Conservation (phyloP, 768 basidiomycete genomes). For the Boletus rubescentipes region DNA sequence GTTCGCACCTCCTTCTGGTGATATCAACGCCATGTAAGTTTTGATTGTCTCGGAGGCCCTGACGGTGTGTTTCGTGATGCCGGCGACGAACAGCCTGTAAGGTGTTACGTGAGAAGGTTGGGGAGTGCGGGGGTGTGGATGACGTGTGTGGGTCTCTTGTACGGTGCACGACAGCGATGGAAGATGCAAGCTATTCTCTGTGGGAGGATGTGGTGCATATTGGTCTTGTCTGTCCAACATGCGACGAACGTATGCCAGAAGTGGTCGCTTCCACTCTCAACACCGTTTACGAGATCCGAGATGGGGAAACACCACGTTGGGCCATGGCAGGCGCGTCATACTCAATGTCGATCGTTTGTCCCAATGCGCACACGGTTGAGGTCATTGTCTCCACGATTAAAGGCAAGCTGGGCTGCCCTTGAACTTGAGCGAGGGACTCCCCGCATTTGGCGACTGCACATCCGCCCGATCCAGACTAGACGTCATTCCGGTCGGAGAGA, state of each 20-base stretch:
- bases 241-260: constrained; percentile 16
- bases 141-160: constrained; percentile 14
- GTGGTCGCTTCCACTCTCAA: neutral
- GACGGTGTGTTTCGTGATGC: constrained; percentile 11
- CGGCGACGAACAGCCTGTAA: no score
- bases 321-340: constrained; percentile 6
- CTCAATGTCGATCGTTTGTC: constrained; percentile 9
- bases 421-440: neutral
- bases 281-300: constrained; percentile 12
- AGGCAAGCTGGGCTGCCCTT: neutral
- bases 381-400: constrained; percentile 13
- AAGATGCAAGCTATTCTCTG: constrained; percentile 4
- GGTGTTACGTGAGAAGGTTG: constrained; percentile 2
- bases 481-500: constrained; percentile 4
- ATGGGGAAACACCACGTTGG: constrained; percentile 11
- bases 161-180: constrained; percentile 1
- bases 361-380: neutral
- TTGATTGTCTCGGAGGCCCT: constrained; percentile 17
- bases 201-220: neutral
- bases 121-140: constrained; percentile 23
- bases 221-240: constrained; percentile 10
- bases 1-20: constrained; percentile 10
- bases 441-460: neutral
- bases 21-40: constrained; percentile 16
- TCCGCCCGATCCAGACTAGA: constrained; percentile 4